Evolutionary conservation across 371 early-diverging fungal genomes (phyloP).

Genomic region (Mucor racemosus): DNA sequence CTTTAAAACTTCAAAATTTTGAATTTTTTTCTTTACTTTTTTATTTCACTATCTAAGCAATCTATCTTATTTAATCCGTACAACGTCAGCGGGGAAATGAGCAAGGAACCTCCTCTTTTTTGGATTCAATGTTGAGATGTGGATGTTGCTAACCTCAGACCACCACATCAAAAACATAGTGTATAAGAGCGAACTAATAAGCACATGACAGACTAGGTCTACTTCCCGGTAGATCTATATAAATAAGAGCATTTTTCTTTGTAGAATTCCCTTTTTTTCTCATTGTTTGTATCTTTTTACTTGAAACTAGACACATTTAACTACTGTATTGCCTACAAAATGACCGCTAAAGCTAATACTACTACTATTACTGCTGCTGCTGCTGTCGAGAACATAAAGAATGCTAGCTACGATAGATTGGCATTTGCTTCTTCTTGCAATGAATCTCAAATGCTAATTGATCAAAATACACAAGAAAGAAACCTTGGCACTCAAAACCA

Average conservation of each 20-base stretch:
- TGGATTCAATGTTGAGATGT: slow-evolving; percentile 8
- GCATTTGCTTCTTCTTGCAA: background rate
- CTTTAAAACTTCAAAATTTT: background rate
- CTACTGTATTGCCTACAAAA: background rate
- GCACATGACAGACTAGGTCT: slow-evolving; percentile 19
- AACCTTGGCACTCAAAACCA: background rate
- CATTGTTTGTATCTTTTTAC: background rate
- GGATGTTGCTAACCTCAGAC: slow-evolving; percentile 24
- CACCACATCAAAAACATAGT: slow-evolving; percentile 12
- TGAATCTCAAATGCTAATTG: background rate
- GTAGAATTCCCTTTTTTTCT: background rate
- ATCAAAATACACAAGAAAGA: background rate
- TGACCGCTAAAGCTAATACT: background rate
- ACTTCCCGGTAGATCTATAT: slow-evolving; percentile 18
- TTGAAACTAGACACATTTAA: background rate
- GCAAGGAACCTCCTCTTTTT: slow-evolving; percentile 4
- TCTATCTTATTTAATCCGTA: background rate
- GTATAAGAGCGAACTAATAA: slow-evolving; percentile 15
- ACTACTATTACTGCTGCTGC: background rate
- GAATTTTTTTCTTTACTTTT: background rate
- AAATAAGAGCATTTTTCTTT: slow-evolving; percentile 15
- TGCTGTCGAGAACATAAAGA: background rate
- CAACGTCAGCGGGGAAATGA: slow-evolving; percentile 12
- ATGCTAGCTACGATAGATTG: background rate
- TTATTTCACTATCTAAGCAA: background rate